Evolutionary conservation across 108 stramenopile genomes (phyloP).

Genomic region (Fragilariopsis cylindrus): DNA sequence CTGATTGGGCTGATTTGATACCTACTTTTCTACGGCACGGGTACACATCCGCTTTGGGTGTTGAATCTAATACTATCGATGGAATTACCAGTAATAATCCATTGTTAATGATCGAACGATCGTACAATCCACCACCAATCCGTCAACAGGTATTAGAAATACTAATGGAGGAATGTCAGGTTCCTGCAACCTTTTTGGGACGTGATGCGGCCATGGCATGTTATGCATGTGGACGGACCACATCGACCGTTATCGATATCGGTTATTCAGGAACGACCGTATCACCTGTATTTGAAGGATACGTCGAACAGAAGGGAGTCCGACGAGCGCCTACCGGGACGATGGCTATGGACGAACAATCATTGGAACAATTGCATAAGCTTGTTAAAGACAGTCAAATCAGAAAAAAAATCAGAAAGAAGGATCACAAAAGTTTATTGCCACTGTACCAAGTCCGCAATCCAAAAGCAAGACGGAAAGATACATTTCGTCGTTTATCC

Average conservation of each 20-base stretch:
- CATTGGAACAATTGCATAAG: constrained; percentile 47
- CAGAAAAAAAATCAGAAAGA: constrained; percentile 10
- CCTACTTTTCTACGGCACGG: constrained; percentile 50
- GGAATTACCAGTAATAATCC: constrained; percentile 49
- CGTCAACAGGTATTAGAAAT: constrained; percentile 76
- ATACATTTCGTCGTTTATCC: constrained; percentile 59
- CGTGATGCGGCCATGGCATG: constrained; percentile 82
- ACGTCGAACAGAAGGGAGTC: constrained; percentile 77
- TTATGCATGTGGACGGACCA: constrained; percentile 84
- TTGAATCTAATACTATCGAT: constrained; percentile 10
- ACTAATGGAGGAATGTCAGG: constrained; percentile 68
- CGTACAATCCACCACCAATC: constrained; percentile 80
- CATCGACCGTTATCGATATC: constrained; percentile 81
- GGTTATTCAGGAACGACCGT: constrained; percentile 77
- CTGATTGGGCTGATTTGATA: constrained; percentile 56
- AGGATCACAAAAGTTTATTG: constrained; percentile 41
- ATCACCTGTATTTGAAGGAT: constrained; percentile 86
- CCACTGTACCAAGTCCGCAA: constrained; percentile 75
- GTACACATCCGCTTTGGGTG: constrained; percentile 38
- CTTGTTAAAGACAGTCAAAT: constrained; percentile 31
- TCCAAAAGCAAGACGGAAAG: constrained; percentile 29
- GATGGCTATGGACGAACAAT: constrained; percentile 58
- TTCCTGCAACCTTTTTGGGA: constrained; percentile 90
- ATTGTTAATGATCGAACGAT: constrained; percentile 68
- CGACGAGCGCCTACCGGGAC: constrained; percentile 59